Conservation (phyloP, 2,329 filamentous ascomycete genomes). For the Talaromyces sp. region DNA sequence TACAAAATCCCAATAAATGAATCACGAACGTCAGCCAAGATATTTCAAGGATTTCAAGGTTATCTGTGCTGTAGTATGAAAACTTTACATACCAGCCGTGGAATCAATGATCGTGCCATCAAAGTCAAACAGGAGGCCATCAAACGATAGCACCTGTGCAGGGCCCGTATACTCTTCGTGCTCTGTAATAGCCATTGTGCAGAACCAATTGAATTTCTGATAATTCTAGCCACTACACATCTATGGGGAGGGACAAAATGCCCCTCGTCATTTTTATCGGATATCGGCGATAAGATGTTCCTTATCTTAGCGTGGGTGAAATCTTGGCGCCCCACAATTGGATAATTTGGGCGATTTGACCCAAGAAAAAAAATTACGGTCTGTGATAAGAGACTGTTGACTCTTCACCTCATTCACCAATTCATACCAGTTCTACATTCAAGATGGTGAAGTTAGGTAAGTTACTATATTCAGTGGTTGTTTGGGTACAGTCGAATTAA, state of each 20-base stretch:
- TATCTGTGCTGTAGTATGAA: too few species aligned
- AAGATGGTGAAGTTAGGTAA: constrained; percentile 43
- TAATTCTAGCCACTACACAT: not conserved
- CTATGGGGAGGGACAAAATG: not conserved
- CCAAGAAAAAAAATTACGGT: constrained; percentile 8
- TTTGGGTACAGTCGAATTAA: not conserved
- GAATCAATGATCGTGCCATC: constrained; percentile 50
- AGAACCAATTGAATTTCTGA: not conserved
- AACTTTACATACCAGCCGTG: constrained; percentile 37
- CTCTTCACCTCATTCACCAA: not conserved
- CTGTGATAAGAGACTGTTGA: constrained; percentile 8
- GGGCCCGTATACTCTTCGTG: constrained; percentile 41
- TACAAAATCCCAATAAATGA: constrained; percentile 20
- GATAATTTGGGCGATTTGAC: not conserved
- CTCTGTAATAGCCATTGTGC: constrained; percentile 28
- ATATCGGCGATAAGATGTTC: constrained; percentile 34
- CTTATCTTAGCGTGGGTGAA: constrained; percentile 27
- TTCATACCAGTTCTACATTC: not conserved
- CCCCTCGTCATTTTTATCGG: constrained; percentile 21
- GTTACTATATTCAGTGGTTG: not conserved
- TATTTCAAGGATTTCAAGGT: not conserved
- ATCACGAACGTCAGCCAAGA: not conserved
- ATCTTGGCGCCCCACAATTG: constrained; percentile 30
- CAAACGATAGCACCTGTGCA: constrained; percentile 37
- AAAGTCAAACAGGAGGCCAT: constrained; percentile 48